These are phyloP conservation scores for Thalassiosira sp. DNA, from an alignment of 352 stramenopile genomes.

Conservation along the genomic window DNA sequence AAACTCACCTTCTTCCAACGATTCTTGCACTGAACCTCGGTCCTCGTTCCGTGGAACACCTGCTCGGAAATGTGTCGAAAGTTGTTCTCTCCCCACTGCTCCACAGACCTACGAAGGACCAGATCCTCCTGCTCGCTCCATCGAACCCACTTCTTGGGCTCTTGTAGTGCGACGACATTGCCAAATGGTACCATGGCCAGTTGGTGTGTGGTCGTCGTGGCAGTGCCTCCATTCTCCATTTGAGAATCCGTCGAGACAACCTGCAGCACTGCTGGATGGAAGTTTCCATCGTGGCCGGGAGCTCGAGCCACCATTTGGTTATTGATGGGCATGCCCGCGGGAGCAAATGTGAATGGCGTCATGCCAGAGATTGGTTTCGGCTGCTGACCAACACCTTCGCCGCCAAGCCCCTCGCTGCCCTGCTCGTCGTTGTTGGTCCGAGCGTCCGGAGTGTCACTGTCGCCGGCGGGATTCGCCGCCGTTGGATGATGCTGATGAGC, in stretches of 20 bases:
- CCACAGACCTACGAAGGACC: conserved; percentile 47
- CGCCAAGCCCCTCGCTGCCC: not conserved
- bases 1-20: conserved; percentile 58
- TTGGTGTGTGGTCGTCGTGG: too few relatives aligned
- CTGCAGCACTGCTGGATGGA: conserved; percentile 24
- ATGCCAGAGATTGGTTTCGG: conserved; percentile 24
- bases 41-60: conserved; percentile 48
- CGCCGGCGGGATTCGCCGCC: not conserved
- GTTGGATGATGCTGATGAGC: not conserved
- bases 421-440: conserved; percentile 4
- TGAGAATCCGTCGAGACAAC: conserved; percentile 35
- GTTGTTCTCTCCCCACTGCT: conserved; percentile 38
- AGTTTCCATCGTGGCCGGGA: conserved; percentile 8
- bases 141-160: conserved; percentile 47
- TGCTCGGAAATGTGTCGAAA: conserved; percentile 57
- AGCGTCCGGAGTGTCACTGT: not conserved
- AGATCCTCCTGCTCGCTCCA: conserved; percentile 80
- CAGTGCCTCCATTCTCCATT: not conserved
- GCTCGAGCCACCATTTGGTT: not conserved
- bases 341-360: conserved; percentile 29
- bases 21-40: conserved; percentile 54
- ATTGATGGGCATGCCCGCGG: not conserved
- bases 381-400: not conserved
- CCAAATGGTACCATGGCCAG: not conserved
- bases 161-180: conserved; percentile 8